Percentiles rank a stretch among this genome's conserved stretches.
Evolutionary conservation across 176 grass and related monocot species (phyloP).

Genomic region (bread wheat (Triticum aestivum)): DNA sequence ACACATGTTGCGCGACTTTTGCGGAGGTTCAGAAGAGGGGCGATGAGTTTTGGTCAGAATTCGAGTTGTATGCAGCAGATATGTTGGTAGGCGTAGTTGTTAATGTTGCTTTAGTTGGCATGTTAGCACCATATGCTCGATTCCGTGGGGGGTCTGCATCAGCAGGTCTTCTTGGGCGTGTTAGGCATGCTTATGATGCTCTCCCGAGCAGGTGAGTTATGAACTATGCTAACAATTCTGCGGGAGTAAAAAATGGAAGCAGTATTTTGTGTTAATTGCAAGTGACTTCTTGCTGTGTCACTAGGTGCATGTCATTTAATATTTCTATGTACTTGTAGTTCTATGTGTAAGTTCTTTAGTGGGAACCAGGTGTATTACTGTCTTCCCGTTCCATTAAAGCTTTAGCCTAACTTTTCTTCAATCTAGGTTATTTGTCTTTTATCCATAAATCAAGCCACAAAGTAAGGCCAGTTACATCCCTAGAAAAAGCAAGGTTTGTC

Average conservation of each 20-base stretch:
- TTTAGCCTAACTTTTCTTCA: neutral
- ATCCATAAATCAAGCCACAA: neutral
- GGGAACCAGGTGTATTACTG: neutral
- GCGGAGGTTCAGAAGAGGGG: constrained; percentile 95
- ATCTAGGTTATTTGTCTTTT: neutral
- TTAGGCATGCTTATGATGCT: constrained; percentile 79
- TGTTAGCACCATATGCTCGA: constrained; percentile 93
- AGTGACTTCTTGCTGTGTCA: neutral
- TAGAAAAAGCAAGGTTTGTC: neutral
- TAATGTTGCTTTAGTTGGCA: constrained; percentile 90
- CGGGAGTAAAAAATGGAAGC: neutral
- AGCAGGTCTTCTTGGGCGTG: constrained; percentile 60
- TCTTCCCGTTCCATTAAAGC: neutral
- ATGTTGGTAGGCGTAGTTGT: constrained; percentile 92
- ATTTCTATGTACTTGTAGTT: neutral
- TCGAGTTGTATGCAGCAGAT: constrained; percentile 89
- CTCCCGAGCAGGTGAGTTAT: constrained; percentile 78
- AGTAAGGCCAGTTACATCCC: neutral
- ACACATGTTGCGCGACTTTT: constrained; percentile 86
- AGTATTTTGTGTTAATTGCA: neutral
- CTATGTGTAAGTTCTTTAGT: constrained; percentile 1
- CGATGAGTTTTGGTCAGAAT: constrained; percentile 92
- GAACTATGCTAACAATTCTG: neutral
- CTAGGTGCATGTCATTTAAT: neutral
- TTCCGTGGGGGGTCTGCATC: constrained; percentile 63